A percentile compares a stretch with the other conserved stretches of the same genome.
Conservation (phyloP, 176 grass and related monocot genomes). For the Saccharum spontaneum region DNA sequence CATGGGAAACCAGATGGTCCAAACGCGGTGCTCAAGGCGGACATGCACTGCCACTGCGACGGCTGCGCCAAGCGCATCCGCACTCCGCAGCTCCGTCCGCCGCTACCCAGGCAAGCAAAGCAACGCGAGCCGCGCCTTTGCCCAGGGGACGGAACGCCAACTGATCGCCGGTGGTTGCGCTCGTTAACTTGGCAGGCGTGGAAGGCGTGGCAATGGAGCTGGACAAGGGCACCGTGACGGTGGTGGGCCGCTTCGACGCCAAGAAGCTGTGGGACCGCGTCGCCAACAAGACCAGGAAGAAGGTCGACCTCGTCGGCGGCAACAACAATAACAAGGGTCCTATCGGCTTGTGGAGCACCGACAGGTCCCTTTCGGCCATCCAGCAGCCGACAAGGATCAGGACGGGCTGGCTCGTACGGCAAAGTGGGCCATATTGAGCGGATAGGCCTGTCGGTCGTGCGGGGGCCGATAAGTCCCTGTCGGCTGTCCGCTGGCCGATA, state of each 20-base stretch:
- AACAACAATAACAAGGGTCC: not conserved
- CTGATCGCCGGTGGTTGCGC: not conserved
- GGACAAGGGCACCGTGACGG: conserved; percentile 55
- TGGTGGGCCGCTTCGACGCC: conserved; percentile 74
- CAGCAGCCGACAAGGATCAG: too few species aligned
- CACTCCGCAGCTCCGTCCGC: conserved; percentile 55
- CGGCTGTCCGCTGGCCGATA: too few species aligned
- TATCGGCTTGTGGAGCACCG: too few species aligned
- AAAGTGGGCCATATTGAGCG: too few species aligned
- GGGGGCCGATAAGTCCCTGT: too few species aligned
- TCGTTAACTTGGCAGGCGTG: conserved; percentile 40
- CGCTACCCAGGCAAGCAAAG: conserved; percentile 40
- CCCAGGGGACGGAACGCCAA: too few species aligned
- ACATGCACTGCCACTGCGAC: conserved; percentile 91
- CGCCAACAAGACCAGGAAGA: conserved; percentile 62
- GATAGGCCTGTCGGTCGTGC: too few species aligned
- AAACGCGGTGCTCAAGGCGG: conserved; percentile 59
- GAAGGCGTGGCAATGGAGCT: conserved; percentile 70
- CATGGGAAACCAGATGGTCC: too few species aligned
- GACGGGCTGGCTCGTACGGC: too few species aligned
- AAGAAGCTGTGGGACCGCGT: conserved; percentile 68
- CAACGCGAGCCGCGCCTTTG: too few species aligned
- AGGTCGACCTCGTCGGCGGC: conserved; percentile 55
- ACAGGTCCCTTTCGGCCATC: too few species aligned
- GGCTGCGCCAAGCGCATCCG: conserved; percentile 66